Conservation (phyloP, 1,139 yeast species). For the Zygoascus sp. region DNA sequence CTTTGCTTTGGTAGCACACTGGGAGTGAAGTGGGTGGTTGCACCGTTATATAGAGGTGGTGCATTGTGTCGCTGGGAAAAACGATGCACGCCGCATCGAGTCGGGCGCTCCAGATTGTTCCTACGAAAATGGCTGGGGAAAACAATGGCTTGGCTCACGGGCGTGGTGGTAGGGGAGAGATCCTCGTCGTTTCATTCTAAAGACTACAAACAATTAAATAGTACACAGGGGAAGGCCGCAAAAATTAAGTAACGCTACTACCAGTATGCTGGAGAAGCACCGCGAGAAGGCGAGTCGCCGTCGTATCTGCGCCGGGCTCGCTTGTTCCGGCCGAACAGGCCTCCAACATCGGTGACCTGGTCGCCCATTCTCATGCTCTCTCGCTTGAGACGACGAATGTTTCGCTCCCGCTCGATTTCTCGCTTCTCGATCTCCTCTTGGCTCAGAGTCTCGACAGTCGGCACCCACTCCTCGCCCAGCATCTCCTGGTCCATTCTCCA, state of each 20-base stretch:
- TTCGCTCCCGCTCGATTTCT: conserved; percentile 92
- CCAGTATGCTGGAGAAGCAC: conserved; percentile 25
- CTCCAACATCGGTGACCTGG: conserved; percentile 33
- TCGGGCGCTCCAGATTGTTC: no score
- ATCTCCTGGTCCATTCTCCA: conserved; percentile 56
- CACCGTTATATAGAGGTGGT: no score
- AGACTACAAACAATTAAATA: neutral
- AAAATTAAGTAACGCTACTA: conserved; percentile 5
- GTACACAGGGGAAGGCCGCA: neutral
- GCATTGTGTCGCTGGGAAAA: no score
- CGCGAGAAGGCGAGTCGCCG: conserved; percentile 22
- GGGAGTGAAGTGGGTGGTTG: no score
- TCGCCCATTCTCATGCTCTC: conserved; percentile 54
- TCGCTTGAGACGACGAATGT: conserved; percentile 83
- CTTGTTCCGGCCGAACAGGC: conserved; percentile 32
- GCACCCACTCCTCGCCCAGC: conserved; percentile 80
- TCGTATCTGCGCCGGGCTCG: conserved; percentile 28
- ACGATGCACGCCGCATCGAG: no score
- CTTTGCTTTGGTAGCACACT: no score
- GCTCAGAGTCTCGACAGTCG: conserved; percentile 76
- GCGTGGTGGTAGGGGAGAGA: no score
- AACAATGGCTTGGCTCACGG: no score
- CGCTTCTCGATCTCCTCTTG: conserved; percentile 94
- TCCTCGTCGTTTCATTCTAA: neutral
- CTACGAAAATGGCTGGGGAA: no score